Evolutionary conservation across 305 asterid genomes (phyloP), one percentile per base, ranked within the genome.

Genomic region (Fraxinus albicans): DNA sequence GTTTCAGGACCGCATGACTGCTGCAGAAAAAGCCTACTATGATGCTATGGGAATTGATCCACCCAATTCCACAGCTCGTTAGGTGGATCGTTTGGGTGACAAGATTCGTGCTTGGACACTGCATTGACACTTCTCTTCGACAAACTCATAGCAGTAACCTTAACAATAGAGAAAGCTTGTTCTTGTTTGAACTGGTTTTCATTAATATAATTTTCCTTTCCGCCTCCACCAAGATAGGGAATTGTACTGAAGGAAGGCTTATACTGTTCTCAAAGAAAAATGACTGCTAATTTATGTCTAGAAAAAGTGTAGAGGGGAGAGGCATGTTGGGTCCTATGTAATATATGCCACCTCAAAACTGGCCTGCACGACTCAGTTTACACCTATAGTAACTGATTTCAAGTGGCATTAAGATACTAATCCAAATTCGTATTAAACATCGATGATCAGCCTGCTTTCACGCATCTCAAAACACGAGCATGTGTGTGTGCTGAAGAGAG

Each of bases 1-100:
- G 93, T 92, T 95, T 86, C 97, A 90, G 77, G 95, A 93, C 79
- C 92, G 99, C 0, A 34, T 95, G 87, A 77, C 84, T 38, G 93
- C 86, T 55, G 97, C 99, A 42, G 98, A 95, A 84, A 88, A 76
- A 83, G 90, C 91, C 34, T 94, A 95, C 88, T 94, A 79, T 34
- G 79, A 82, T 86, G 88, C 89, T 23, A 85, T 86, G 91, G 98
- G 97, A 79, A 89, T 91, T n/a, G 86, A 90, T 34, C 93, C 95
- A 21, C 95, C 91, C 12, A 93, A 89, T 75, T 87, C 95, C 12
- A 91, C 97, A 31, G 80, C 89, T 84, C 83, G 73, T 83, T 91
- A 85, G 90, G 73, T 35, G 44, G 86, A 36, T 33, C 29, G 1
- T 1, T 21, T 21, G 31, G 23, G 47, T 40, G 47, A 9, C 8